Percentiles rank a stretch among this genome's conserved stretches.
These are phyloP conservation scores for Monilinia polystroma DNA, from an alignment of 2,329 filamentous ascomycete genomes.

Conservation along the genomic window DNA sequence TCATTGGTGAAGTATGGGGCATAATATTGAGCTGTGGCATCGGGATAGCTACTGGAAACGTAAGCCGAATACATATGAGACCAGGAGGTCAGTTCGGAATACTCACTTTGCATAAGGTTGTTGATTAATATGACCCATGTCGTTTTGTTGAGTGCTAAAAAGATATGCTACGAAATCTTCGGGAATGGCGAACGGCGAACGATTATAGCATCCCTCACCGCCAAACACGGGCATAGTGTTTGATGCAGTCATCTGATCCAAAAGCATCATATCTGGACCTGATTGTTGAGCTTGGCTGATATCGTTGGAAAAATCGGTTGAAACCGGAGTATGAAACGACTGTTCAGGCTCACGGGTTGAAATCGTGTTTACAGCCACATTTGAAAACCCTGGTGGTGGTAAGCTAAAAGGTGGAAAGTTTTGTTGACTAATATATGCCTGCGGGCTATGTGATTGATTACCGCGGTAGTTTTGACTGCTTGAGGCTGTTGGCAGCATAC, in stretches of 20 bases:
- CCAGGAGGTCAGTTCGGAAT: neutral
- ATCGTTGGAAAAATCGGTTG: constrained; percentile 38
- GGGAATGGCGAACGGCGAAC: constrained; percentile 82
- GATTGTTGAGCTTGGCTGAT: constrained; percentile 41
- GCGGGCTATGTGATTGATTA: constrained; percentile 48
- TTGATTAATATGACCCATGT: constrained; percentile 53
- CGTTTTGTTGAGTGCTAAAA: constrained; percentile 67
- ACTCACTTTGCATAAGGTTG: constrained; percentile 53
- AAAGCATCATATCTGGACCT: constrained; percentile 54
- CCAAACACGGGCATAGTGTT: constrained; percentile 85
- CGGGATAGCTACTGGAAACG: constrained; percentile 49
- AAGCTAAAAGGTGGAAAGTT: constrained; percentile 63
- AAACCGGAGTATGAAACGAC: constrained; percentile 36
- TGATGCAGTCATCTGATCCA: constrained; percentile 61
- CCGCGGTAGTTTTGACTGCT: constrained; percentile 45
- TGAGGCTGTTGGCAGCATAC: constrained; percentile 53
- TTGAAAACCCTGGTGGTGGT: constrained; percentile 57
- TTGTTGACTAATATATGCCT: constrained; percentile 57
- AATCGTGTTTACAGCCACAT: constrained; percentile 43
- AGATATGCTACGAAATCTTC: constrained; percentile 86
- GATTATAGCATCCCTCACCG: constrained; percentile 70
- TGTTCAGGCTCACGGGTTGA: constrained; percentile 36
- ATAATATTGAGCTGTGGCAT: constrained; percentile 52
- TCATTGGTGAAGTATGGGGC: constrained; percentile 51
- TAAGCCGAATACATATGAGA: neutral